Evolutionary conservation across 495 filamentous ascomycete genomes (phyloP).

Genomic region (Schizothecium vesticola): DNA sequence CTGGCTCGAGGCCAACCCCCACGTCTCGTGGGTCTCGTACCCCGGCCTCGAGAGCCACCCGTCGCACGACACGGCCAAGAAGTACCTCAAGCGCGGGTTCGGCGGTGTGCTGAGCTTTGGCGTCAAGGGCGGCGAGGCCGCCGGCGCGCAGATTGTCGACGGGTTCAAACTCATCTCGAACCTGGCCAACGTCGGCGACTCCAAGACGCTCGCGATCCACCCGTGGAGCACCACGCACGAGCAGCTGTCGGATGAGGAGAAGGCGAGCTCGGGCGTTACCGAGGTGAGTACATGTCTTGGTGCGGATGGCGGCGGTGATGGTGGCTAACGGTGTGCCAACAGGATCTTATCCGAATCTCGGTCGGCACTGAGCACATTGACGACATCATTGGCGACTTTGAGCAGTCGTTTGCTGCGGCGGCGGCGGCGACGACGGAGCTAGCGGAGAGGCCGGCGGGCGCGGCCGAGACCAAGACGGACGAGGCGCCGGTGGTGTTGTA

Average conservation of each 20-base stretch:
- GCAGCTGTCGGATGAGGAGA: constrained; percentile 83
- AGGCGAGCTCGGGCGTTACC: constrained; percentile 72
- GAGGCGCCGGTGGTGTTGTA: constrained; percentile 38
- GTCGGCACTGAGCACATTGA: constrained; percentile 97
- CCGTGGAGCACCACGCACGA: constrained; percentile 96
- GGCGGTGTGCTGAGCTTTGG: constrained; percentile 92
- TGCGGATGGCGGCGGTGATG: neutral
- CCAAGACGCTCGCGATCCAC: constrained; percentile 94
- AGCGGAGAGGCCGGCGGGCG: constrained; percentile 16
- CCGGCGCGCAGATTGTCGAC: constrained; percentile 85
- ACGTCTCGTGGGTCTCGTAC: constrained; percentile 93
- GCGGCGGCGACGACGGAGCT: constrained; percentile 29
- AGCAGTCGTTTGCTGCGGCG: constrained; percentile 73
- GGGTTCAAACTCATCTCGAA: constrained; percentile 93
- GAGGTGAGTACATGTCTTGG: constrained; percentile 43
- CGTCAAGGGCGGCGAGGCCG: constrained; percentile 78
- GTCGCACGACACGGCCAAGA: constrained; percentile 77
- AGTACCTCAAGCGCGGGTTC: constrained; percentile 81
- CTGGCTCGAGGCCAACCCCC: constrained; percentile 77
- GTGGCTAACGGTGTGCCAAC: neutral
- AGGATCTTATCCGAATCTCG: constrained; percentile 90
- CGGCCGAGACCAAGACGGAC: constrained; percentile 27
- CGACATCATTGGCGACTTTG: constrained; percentile 95
- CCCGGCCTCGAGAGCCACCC: constrained; percentile 80
- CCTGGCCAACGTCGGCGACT: constrained; percentile 71